Conservation (phyloP, 78 protist genomes). For the Cavenderia fasciculata region DNA sequence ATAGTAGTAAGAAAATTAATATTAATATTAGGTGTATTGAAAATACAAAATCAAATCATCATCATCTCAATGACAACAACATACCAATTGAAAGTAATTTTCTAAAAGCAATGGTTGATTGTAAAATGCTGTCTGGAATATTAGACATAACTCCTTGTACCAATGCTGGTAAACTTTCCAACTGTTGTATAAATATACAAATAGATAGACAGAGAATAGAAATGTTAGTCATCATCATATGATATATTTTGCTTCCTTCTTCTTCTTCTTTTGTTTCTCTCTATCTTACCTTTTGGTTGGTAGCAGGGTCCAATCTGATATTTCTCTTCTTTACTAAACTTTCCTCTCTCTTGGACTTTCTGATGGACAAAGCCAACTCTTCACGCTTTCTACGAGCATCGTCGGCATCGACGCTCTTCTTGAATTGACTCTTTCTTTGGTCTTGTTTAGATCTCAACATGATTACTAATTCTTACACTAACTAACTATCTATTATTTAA, state of each 20-base stretch:
- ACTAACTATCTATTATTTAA: no score
- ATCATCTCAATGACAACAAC: not conserved
- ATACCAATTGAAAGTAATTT: constrained; percentile 21
- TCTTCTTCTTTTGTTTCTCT: not conserved
- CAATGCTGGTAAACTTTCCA: constrained; percentile 43
- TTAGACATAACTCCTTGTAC: constrained; percentile 42
- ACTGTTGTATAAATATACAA: not conserved
- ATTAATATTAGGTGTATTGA: no score
- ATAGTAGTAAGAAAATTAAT: no score
- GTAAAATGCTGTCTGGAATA: not conserved
- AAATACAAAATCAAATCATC: no score
- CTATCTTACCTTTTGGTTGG: not conserved
- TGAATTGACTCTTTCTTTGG: constrained; percentile 47
- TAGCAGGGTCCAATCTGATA: not conserved
- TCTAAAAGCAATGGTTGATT: constrained; percentile 13
- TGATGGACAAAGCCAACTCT: constrained; percentile 77
- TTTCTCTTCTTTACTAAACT: constrained; percentile 83
- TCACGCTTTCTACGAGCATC: constrained; percentile 87
- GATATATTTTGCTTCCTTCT: not conserved
- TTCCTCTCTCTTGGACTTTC: constrained; percentile 90
- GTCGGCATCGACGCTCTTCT: constrained; percentile 56
- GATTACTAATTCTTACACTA: no score
- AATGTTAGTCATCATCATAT: not conserved
- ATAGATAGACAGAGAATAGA: no score
- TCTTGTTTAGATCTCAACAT: constrained; percentile 35